These are phyloP conservation scores for Schizopora paradoxa DNA, from an alignment of 1,284 basidiomycete genomes.

Conservation along the genomic window DNA sequence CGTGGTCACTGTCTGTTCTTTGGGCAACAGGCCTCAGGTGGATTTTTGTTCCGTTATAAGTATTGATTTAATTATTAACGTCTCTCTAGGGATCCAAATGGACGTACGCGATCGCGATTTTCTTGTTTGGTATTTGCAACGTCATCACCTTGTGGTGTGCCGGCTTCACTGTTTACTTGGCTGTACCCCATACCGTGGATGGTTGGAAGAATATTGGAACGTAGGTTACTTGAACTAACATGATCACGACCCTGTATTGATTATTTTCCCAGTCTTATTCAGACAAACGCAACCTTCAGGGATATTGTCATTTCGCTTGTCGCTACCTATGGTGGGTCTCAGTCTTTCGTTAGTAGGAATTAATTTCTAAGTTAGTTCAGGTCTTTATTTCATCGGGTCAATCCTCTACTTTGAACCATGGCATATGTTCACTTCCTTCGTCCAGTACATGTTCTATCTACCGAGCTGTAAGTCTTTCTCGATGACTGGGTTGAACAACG, in stretches of 20 bases:
- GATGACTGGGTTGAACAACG: constrained; percentile 13
- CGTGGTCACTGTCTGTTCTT: constrained; percentile 72
- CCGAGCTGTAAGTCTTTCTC: constrained; percentile 52
- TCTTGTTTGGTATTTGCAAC: constrained; percentile 73
- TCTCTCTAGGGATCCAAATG: constrained; percentile 78
- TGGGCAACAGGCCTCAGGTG: constrained; percentile 82
- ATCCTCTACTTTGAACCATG: constrained; percentile 87
- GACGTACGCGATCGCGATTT: constrained; percentile 70
- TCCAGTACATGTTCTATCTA: constrained; percentile 78
- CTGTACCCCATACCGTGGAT: constrained; percentile 65
- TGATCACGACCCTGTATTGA: background rate
- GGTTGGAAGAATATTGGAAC: constrained; percentile 69
- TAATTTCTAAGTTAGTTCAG: background rate
- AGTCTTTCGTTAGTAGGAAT: background rate
- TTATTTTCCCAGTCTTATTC: constrained; percentile 28
- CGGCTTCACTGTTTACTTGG: constrained; percentile 80
- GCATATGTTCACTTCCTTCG: constrained; percentile 92
- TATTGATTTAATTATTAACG: constrained; percentile 5
- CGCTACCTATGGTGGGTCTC: constrained; percentile 68
- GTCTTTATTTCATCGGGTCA: constrained; percentile 78
- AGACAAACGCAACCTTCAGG: constrained; percentile 65
- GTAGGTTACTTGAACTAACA: constrained; percentile 34
- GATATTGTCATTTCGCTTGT: constrained; percentile 76
- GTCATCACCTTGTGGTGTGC: constrained; percentile 84
- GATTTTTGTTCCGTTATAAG: constrained; percentile 15